These are phyloP conservation scores for Pneumocystis jirovecii DNA, from an alignment of 1,139 yeast genomes.

Conservation along the genomic window DNA sequence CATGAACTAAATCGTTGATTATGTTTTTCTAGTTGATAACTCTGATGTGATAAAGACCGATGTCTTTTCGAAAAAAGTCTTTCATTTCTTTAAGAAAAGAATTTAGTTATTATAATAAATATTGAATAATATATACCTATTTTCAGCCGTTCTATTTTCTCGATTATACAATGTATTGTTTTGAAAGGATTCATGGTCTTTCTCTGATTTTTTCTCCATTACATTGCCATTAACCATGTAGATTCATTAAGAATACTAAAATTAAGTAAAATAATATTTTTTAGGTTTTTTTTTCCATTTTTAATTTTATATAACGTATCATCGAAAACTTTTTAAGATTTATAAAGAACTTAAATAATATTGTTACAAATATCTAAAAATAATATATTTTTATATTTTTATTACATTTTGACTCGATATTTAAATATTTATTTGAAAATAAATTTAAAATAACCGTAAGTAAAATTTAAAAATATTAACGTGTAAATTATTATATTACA, in stretches of 20 bases:
- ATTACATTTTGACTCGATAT: background rate
- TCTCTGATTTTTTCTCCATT: background rate
- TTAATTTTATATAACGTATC: background rate
- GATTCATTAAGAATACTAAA: background rate
- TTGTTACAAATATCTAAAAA: background rate
- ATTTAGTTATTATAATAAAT: background rate
- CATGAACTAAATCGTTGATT: background rate
- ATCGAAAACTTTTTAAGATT: background rate
- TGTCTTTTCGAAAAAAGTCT: background rate
- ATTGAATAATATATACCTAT: background rate
- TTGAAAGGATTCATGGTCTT: background rate
- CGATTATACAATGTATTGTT: background rate
- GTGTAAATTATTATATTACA: background rate
- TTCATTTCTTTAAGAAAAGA: background rate
- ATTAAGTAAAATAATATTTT: background rate
- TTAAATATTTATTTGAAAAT: background rate
- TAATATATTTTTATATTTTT: background rate
- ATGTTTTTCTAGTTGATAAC: background rate
- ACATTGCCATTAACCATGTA: background rate
- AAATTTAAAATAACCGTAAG: background rate
- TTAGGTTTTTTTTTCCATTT: background rate
- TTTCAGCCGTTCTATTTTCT: background rate
- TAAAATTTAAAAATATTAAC: background rate
- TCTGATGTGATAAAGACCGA: background rate
- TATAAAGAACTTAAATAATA: background rate